Evolutionary conservation across 2,329 filamentous ascomycete genomes (phyloP).

Genomic region (Elsinoe batatas): DNA sequence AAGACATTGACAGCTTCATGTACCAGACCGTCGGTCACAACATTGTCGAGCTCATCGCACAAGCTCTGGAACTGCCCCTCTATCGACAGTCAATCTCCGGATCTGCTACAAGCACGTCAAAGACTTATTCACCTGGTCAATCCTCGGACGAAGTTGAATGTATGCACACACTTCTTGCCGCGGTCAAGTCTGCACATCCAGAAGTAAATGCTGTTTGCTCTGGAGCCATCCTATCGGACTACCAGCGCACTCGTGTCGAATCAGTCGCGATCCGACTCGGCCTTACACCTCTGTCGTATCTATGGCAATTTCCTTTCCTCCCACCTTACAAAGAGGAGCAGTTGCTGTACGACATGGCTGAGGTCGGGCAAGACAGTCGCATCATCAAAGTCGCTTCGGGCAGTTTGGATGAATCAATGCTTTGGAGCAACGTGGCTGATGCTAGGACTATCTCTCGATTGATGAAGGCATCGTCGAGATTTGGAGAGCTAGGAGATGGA

Average conservation of each 20-base stretch:
- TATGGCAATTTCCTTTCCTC: constrained; percentile 83
- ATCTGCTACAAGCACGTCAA: constrained; percentile 56
- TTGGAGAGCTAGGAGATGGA: constrained; percentile 55
- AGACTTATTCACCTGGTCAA: constrained; percentile 50
- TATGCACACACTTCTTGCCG: constrained; percentile 62
- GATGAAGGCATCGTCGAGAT: constrained; percentile 50
- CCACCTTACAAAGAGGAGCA: constrained; percentile 42
- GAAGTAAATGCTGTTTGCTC: constrained; percentile 78
- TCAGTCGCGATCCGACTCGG: constrained; percentile 79
- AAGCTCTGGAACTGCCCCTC: constrained; percentile 69
- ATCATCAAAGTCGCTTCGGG: constrained; percentile 93
- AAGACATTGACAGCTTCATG: constrained; percentile 96
- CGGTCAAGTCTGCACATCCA: constrained; percentile 59
- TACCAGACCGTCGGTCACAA: constrained; percentile 94
- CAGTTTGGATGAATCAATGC: constrained; percentile 66
- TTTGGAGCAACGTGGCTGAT: constrained; percentile 72
- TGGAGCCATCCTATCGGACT: constrained; percentile 87
- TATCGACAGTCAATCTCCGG: constrained; percentile 73
- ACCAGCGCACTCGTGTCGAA: constrained; percentile 93
- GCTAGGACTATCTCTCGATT: constrained; percentile 37
- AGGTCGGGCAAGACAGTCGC: constrained; percentile 68
- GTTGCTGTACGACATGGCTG: constrained; percentile 72
- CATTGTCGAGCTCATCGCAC: constrained; percentile 73
- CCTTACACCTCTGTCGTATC: constrained; percentile 69
- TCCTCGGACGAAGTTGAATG: constrained; percentile 75